These are phyloP conservation scores for Condylostoma magnum DNA, from an alignment of 169 alveolate species.

Conservation along the genomic window DNA sequence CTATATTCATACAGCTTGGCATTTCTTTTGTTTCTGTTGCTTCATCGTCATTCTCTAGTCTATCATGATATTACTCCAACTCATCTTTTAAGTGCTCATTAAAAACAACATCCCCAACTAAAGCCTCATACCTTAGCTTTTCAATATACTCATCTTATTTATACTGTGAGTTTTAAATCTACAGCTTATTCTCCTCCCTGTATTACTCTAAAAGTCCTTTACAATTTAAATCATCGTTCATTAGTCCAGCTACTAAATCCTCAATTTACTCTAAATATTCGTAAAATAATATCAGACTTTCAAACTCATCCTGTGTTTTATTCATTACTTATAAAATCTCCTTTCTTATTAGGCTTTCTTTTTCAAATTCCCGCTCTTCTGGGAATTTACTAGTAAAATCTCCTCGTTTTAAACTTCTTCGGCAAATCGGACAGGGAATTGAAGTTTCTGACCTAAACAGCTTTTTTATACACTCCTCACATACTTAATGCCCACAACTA, in stretches of 20 bases:
- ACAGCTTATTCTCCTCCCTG: background rate
- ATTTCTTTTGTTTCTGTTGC: background rate
- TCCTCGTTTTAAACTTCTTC: background rate
- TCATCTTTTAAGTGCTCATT: background rate
- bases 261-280: constrained; percentile 21
- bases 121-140: background rate
- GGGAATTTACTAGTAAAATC: constrained; percentile 12
- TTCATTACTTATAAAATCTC: background rate
- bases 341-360: background rate
- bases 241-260: background rate
- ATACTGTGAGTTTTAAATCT: background rate
- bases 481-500: constrained; percentile 24
- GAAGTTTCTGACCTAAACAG: background rate
- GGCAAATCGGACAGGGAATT: constrained; percentile 15
- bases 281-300: background rate
- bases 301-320: constrained; percentile 4
- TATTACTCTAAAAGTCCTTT: background rate
- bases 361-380: constrained; percentile 22
- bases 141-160: background rate
- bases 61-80: background rate
- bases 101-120: background rate
- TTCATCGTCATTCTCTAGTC: background rate
- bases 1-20: background rate
- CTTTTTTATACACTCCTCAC: constrained; percentile 15
- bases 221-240: background rate